Conservation (phyloP, 768 basidiomycete species). For the Boletus subcaerulescens region DNA sequence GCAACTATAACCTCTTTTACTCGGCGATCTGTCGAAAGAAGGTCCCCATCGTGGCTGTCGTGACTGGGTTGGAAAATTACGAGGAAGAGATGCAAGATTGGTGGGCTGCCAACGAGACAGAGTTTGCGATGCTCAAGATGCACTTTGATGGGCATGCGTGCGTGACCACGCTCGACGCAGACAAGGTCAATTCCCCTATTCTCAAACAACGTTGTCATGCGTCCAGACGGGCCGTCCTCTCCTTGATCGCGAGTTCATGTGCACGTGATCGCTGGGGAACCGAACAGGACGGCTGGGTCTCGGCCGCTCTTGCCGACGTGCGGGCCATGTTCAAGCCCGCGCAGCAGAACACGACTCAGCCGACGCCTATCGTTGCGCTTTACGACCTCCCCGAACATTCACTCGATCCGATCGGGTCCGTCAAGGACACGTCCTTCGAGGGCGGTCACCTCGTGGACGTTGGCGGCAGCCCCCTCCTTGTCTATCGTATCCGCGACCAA, state of each 20-base stretch:
- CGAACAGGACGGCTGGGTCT: constrained; percentile 20
- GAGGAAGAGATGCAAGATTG: constrained; percentile 26
- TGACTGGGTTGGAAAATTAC: constrained; percentile 39
- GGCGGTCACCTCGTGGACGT: constrained; percentile 20
- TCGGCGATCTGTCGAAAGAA: constrained; percentile 34
- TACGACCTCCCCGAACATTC: constrained; percentile 20
- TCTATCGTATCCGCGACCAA: constrained; percentile 20
- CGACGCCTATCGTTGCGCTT: constrained; percentile 19
- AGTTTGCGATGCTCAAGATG: constrained; percentile 30
- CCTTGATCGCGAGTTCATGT: constrained; percentile 19
- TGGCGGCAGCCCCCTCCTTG: constrained; percentile 13
- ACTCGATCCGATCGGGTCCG: constrained; percentile 1
- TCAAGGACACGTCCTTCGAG: constrained; percentile 18
- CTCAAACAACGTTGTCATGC: constrained; percentile 28
- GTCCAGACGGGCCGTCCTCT: constrained; percentile 22
- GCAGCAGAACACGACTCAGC: constrained; percentile 1
- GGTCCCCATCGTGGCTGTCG: constrained; percentile 36
- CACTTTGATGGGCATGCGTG: constrained; percentile 37
- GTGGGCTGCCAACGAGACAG: constrained; percentile 34
- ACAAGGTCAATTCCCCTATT: constrained; percentile 29
- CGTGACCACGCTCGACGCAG: constrained; percentile 35
- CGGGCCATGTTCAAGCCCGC: constrained; percentile 21
- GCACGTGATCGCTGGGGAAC: constrained; percentile 24
- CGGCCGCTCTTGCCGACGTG: constrained; percentile 20
- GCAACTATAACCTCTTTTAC: constrained; percentile 39